These are phyloP conservation scores for Russula ochroleuca DNA, from an alignment of 768 basidiomycete genomes.

Conservation along the genomic window DNA sequence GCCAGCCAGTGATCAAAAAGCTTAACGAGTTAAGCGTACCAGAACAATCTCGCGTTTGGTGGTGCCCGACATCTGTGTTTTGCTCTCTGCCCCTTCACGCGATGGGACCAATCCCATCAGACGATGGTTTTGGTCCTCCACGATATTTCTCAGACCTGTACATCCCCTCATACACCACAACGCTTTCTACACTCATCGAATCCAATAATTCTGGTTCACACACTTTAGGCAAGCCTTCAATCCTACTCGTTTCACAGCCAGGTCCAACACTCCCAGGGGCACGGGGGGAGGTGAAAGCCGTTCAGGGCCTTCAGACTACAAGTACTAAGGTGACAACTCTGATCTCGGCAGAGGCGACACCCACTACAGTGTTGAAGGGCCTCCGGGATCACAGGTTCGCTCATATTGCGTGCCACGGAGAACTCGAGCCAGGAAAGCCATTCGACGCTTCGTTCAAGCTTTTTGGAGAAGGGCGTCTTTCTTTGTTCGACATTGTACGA, in stretches of 20 bases:
- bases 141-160: neutral
- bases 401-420: neutral
- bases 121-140: neutral
- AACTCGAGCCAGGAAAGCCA: neutral
- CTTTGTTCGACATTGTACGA: neutral
- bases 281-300: neutral
- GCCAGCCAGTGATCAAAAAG: neutral
- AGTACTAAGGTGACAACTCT: neutral
- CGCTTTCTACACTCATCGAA: neutral
- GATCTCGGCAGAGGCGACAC: neutral
- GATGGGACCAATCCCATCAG: slow-evolving; percentile 3
- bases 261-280: neutral
- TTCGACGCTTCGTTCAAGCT: slow-evolving; percentile 9
- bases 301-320: neutral
- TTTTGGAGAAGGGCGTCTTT: neutral
- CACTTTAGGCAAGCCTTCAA: neutral
- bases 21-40: neutral
- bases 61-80: neutral
- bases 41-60: neutral
- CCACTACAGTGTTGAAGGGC: neutral
- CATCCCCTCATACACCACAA: neutral
- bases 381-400: neutral
- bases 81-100: slow-evolving; percentile 1
- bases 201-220: neutral
- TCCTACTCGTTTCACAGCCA: slow-evolving; percentile 3